A percentile compares a stretch with the other conserved stretches of the same genome.
Evolutionary conservation across 78 protist genomes (phyloP).

Genomic region (Dictyostelium citrinum): DNA sequence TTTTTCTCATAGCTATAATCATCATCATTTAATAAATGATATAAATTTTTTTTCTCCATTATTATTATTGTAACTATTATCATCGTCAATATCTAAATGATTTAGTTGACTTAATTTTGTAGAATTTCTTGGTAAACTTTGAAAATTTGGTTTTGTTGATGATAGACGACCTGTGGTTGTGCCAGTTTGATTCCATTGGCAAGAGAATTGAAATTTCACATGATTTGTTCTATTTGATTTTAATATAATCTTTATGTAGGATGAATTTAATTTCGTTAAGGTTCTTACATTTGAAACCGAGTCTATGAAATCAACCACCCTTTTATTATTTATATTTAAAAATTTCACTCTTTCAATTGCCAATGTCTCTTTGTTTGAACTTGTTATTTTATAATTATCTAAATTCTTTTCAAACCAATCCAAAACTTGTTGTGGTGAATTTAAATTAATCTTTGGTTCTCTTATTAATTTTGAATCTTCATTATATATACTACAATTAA

Average conservation of each 20-base stretch:
- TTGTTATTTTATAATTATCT: background rate
- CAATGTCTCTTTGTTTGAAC: background rate
- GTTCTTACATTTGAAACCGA: background rate
- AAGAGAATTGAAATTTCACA: background rate
- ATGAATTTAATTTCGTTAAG: background rate
- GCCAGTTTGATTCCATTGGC: slow-evolving; percentile 50
- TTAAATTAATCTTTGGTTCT: background rate
- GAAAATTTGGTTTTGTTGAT: slow-evolving; percentile 24
- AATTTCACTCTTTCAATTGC: background rate
- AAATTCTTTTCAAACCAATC: background rate
- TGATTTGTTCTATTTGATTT: background rate
- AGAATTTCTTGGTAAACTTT: slow-evolving; percentile 13
- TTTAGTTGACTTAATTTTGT: background rate
- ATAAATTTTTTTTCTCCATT: background rate
- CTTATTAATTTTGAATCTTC: background rate
- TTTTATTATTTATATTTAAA: background rate
- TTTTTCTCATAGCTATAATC: too few species aligned
- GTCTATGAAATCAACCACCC: background rate
- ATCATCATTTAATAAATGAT: background rate
- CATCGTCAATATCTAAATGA: background rate
- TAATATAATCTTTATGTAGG: too few species aligned
- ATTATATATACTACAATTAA: background rate
- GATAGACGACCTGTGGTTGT: slow-evolving; percentile 65
- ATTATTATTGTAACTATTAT: background rate
- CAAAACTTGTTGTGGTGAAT: background rate